Conservation (phyloP, 495 filamentous ascomycete genomes). For the Opeltia flavorubescens region DNA sequence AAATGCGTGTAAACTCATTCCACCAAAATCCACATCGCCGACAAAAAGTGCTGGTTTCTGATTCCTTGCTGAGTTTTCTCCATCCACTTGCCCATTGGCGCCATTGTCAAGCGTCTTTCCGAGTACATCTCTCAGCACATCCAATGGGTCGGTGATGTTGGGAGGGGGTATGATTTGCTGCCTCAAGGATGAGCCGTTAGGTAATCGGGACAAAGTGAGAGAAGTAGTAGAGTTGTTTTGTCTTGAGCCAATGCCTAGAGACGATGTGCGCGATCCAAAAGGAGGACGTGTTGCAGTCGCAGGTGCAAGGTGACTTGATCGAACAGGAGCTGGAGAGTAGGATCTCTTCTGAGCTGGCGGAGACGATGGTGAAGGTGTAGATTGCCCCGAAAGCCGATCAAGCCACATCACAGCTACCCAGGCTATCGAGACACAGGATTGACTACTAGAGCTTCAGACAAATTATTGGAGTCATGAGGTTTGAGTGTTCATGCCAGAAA, state of each 20-base stretch:
- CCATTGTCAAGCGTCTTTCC: constrained; percentile 32
- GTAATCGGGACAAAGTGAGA: constrained; percentile 43
- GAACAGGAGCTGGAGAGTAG: constrained; percentile 54
- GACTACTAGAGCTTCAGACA: too few relatives aligned
- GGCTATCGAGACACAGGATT: too few relatives aligned
- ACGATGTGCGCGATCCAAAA: constrained; percentile 45
- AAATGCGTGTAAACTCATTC: constrained; percentile 61
- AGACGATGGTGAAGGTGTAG: constrained; percentile 46
- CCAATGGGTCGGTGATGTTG: constrained; percentile 54
- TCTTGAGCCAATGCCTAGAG: constrained; percentile 50
- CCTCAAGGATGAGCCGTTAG: constrained; percentile 54
- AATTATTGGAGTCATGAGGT: too few relatives aligned
- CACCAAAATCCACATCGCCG: constrained; percentile 66
- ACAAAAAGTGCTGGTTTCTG: constrained; percentile 32
- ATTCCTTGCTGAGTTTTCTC: background rate
- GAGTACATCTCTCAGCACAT: constrained; percentile 58
- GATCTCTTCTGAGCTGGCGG: constrained; percentile 43
- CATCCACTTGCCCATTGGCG: constrained; percentile 20
- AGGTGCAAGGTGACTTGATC: constrained; percentile 46
- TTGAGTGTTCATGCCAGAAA: too few relatives aligned
- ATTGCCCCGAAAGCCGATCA: constrained; percentile 67
- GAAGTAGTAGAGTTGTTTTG: constrained; percentile 60
- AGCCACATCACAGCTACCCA: constrained; percentile 69
- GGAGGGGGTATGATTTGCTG: constrained; percentile 35
- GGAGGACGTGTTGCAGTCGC: constrained; percentile 43